Conservation (phyloP, 1,284 basidiomycete genomes). For the Garcileccinum viscosum region DNA sequence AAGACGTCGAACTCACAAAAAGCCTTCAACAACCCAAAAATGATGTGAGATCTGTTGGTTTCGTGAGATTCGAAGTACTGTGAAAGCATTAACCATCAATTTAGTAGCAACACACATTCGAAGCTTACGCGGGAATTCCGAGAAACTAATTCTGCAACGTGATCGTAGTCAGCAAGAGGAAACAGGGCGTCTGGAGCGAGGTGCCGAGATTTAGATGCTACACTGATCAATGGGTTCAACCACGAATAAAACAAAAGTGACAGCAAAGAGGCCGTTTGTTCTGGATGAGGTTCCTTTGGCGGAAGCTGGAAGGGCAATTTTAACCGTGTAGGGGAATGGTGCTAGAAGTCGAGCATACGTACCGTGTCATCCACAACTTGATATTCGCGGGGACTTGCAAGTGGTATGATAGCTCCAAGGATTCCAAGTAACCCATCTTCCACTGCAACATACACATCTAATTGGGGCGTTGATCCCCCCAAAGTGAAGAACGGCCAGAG, state of each 20-base stretch:
- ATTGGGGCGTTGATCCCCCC: neutral
- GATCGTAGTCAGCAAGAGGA: slow-evolving; percentile 66
- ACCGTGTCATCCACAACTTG: slow-evolving; percentile 4
- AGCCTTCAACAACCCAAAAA: slow-evolving; percentile 15
- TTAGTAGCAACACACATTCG: neutral
- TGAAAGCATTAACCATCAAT: neutral
- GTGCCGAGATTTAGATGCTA: slow-evolving; percentile 50
- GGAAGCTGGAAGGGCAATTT: neutral
- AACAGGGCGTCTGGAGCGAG: slow-evolving; percentile 55
- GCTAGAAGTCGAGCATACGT: slow-evolving; percentile 2
- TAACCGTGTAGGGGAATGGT: neutral
- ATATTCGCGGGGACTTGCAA: slow-evolving; percentile 11
- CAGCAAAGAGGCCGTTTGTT: slow-evolving; percentile 68
- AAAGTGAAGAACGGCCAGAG: slow-evolving; percentile 23
- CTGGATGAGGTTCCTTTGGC: slow-evolving; percentile 65
- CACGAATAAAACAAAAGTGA: slow-evolving; percentile 64
- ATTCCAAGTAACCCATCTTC: slow-evolving; percentile 10
- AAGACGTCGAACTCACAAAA: slow-evolving; percentile 15
- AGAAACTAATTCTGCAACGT: slow-evolving; percentile 42
- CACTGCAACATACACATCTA: slow-evolving; percentile 1
- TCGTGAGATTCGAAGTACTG: slow-evolving; percentile 6
- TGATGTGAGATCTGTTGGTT: slow-evolving; percentile 4
- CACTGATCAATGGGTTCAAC: slow-evolving; percentile 58
- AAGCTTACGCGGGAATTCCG: slow-evolving; percentile 45
- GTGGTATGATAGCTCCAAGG: slow-evolving; percentile 17